A percentile compares a stretch with the other conserved stretches of the same genome.
These are phyloP conservation scores for Tylopilus orsonianus DNA, from an alignment of 1,284 basidiomycete genomes.

Conservation along the genomic window DNA sequence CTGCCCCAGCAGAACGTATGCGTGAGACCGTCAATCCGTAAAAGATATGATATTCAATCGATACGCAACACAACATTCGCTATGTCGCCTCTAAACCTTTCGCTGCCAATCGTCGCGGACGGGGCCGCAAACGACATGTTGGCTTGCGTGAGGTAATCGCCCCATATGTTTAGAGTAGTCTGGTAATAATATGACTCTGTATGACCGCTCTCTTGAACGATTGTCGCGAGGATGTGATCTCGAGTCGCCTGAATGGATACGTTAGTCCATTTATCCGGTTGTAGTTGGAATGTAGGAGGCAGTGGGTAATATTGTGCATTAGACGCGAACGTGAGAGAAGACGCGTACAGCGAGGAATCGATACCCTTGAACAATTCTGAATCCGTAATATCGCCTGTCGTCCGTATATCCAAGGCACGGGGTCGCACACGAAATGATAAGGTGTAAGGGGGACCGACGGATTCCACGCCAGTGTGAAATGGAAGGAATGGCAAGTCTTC, in stretches of 20 bases:
- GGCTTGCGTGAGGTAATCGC: conserved; percentile 37
- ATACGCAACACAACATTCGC: conserved; percentile 29
- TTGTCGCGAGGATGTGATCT: conserved; percentile 37
- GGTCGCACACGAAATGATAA: conserved; percentile 38
- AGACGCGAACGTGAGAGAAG: conserved; percentile 41
- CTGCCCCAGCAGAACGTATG: background rate
- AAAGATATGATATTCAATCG: conserved; percentile 9
- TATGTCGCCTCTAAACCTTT: conserved; percentile 34
- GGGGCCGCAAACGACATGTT: conserved; percentile 52
- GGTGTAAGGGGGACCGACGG: conserved; percentile 47
- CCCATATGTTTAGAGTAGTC: conserved; percentile 41
- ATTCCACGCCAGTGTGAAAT: conserved; percentile 34
- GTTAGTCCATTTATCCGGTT: conserved; percentile 31
- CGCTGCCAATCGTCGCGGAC: conserved; percentile 35
- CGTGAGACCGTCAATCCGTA: background rate
- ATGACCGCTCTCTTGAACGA: conserved; percentile 14
- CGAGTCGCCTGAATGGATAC: conserved; percentile 40
- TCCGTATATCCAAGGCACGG: conserved; percentile 9
- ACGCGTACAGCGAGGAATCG: conserved; percentile 39
- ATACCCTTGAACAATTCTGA: conserved; percentile 36
- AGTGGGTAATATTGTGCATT: conserved; percentile 39
- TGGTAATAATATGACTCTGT: conserved; percentile 36
- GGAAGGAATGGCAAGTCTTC: conserved; percentile 18
- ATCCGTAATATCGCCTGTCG: conserved; percentile 7
- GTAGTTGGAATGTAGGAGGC: conserved; percentile 34